phyloP scores from a whole-genome alignment of 179 eudicot genomes.

The Spergularia azorica region DNA sequence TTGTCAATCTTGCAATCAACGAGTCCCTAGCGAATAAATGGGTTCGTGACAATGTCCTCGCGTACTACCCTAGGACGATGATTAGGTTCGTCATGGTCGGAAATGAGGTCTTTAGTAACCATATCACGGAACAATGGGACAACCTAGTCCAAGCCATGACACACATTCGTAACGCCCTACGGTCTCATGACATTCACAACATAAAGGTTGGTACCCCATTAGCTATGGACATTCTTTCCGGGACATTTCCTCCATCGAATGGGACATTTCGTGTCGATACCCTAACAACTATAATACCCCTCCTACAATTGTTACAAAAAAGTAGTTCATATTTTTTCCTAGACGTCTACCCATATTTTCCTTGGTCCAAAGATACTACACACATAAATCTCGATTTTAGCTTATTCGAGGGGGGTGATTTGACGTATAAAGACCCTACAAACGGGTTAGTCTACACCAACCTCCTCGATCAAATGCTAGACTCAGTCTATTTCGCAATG shows the following conservation, averaged over 20 bases:
- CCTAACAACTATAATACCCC: conserved; percentile 36
- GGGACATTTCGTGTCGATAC: conserved; percentile 49
- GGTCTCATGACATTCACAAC: conserved; percentile 40
- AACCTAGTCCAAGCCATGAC: conserved; percentile 68
- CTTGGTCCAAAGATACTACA: conserved; percentile 58
- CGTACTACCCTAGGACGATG: conserved; percentile 65
- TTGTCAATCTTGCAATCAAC: conserved; percentile 48
- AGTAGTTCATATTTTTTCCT: conserved; percentile 59
- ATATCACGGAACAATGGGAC: conserved; percentile 35
- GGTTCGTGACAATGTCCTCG: conserved; percentile 58
- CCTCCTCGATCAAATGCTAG: conserved; percentile 80
- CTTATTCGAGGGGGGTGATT: conserved; percentile 38
- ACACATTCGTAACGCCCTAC: conserved; percentile 37
- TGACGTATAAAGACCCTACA: conserved; percentile 47
- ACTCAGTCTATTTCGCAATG: conserved; percentile 67
- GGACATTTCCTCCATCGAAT: conserved; percentile 69
- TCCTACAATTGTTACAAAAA: conserved; percentile 50
- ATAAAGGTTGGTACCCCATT: conserved; percentile 75
- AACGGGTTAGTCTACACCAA: conserved; percentile 60
- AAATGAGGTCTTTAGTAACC: conserved; percentile 58
- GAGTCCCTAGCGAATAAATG: conserved; percentile 53
- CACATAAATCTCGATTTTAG: conserved; percentile 57
- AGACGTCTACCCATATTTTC: conserved; percentile 64
- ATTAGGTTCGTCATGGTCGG: conserved; percentile 71
- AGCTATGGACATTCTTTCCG: conserved; percentile 62